Percentiles rank a stretch among this genome's conserved stretches.
phyloP scores from a whole-genome alignment of 176 grass and related monocot genomes.

The Metroxylon sagu region DNA sequence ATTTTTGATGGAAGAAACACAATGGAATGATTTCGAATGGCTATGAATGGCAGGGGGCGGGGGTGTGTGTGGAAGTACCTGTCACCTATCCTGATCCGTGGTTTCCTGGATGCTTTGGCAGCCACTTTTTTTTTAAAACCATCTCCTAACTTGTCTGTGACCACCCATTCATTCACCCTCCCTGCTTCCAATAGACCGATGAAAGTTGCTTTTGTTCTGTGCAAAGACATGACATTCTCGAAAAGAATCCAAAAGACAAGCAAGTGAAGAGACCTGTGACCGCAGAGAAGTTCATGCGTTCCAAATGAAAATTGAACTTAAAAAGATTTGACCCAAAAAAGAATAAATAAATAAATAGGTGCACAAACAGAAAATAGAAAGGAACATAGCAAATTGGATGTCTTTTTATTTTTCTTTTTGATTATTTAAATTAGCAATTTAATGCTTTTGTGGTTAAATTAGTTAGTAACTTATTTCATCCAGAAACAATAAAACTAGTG shows the following conservation, averaged over 20 bases:
- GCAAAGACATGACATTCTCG: conserved; percentile 8
- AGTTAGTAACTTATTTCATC: too few relatives aligned
- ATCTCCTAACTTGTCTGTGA: conserved; percentile 1
- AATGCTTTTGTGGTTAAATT: too few relatives aligned
- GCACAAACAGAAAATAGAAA: too few relatives aligned
- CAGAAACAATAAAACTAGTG: too few relatives aligned
- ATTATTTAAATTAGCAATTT: too few relatives aligned
- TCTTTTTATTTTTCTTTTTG: too few relatives aligned
- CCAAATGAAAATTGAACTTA: neutral
- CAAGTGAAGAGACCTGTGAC: conserved; percentile 7
- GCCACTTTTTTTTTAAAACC: neutral
- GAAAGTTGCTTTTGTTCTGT: conserved; percentile 1
- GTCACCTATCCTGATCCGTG: neutral
- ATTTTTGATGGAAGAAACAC: too few relatives aligned
- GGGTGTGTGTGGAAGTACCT: neutral
- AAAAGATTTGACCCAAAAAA: too few relatives aligned
- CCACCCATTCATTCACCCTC: neutral
- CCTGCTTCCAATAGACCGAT: conserved; percentile 2
- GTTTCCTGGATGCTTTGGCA: neutral
- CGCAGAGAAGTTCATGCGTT: neutral
- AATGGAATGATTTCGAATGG: too few relatives aligned
- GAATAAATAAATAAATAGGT: too few relatives aligned
- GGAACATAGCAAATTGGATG: too few relatives aligned
- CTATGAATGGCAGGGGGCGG: too few relatives aligned
- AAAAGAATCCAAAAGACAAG: neutral